Conservation (phyloP, 768 basidiomycete genomes). For the Dictyophora rubrovolvata region DNA sequence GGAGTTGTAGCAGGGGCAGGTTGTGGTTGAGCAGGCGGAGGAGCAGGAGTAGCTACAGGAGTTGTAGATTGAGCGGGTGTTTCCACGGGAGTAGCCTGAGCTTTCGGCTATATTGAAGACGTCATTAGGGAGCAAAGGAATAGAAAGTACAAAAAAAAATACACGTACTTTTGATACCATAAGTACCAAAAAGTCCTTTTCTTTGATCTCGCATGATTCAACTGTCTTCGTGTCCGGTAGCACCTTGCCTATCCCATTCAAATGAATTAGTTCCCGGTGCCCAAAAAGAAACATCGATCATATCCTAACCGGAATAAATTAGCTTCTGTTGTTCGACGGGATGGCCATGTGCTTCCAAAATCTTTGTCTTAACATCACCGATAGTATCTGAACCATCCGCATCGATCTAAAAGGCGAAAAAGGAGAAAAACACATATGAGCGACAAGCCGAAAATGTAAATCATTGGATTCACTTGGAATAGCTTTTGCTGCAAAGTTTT, state of each 20-base stretch:
- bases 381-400: constrained; percentile 69
- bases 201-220: constrained; percentile 83
- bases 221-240: constrained; percentile 82
- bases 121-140: neutral
- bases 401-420: constrained; percentile 45
- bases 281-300: constrained; percentile 3
- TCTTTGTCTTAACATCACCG: constrained; percentile 73
- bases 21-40: constrained; percentile 11
- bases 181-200: constrained; percentile 98
- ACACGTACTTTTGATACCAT: constrained; percentile 88
- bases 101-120: constrained; percentile 12
- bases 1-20: constrained; percentile 24
- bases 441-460: neutral
- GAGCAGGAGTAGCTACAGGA: constrained; percentile 18
- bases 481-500: constrained; percentile 94
- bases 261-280: constrained; percentile 5
- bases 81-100: constrained; percentile 21
- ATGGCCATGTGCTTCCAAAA: constrained; percentile 66
- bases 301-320: constrained; percentile 75
- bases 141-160: neutral
- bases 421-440: neutral
- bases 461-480: constrained; percentile 50
- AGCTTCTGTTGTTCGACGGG: constrained; percentile 73
- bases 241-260: constrained; percentile 63
- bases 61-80: constrained; percentile 22